These are phyloP conservation scores for Marsdenia floribunda DNA, from an alignment of 257 asterid species.

Conservation along the genomic window DNA sequence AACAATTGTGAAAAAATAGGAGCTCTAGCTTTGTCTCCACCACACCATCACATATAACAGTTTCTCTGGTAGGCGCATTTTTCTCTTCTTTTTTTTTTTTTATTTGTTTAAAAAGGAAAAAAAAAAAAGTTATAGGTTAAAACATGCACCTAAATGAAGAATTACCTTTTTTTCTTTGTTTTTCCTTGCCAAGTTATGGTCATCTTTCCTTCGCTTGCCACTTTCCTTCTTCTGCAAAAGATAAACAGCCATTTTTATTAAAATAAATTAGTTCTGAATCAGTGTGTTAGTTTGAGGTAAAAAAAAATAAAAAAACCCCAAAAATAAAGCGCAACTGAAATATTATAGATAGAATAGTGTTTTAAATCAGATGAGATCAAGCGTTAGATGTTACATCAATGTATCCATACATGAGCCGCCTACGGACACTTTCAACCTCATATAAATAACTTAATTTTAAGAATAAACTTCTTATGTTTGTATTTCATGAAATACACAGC, in stretches of 20 bases:
- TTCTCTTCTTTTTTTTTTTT: neutral
- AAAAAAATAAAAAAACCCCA: too few relatives aligned
- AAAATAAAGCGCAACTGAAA: neutral
- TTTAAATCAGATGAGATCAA: neutral
- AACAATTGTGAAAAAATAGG: neutral
- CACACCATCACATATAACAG: neutral
- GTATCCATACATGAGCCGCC: neutral
- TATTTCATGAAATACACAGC: neutral
- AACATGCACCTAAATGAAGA: slow-evolving; percentile 10
- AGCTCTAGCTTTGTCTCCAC: neutral
- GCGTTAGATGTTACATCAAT: neutral
- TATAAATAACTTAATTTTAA: neutral
- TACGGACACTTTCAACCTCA: neutral
- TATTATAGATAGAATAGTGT: neutral
- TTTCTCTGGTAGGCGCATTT: neutral
- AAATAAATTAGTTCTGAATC: neutral
- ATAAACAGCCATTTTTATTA: neutral
- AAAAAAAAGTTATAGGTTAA: too few relatives aligned
- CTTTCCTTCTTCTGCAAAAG: slow-evolving; percentile 75
- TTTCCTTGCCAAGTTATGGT: slow-evolving; percentile 53
- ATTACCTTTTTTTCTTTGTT: slow-evolving; percentile 82
- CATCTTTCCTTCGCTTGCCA: slow-evolving; percentile 93
- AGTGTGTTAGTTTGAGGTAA: neutral
- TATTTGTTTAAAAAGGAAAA: too few relatives aligned
- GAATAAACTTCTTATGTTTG: neutral